Conservation (phyloP, 805 yeast genomes). For the Dipodascus albidus region DNA sequence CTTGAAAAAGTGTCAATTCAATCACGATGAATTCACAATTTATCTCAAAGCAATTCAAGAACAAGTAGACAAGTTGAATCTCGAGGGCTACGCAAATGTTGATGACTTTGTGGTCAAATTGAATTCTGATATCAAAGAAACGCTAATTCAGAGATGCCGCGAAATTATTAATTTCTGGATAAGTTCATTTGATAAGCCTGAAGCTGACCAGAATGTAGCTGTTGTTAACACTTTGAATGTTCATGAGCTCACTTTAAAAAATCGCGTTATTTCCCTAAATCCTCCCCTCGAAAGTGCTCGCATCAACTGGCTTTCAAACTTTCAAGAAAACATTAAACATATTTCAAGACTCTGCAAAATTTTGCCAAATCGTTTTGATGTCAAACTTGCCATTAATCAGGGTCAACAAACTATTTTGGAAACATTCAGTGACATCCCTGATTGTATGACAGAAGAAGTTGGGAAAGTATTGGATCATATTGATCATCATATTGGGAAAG, state of each 20-base stretch:
- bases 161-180: conserved; percentile 17
- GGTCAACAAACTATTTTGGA: neutral
- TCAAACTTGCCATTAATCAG: conserved; percentile 3
- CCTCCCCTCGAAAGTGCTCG: conserved; percentile 21
- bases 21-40: conserved; percentile 10
- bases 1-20: conserved; percentile 23
- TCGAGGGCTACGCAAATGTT: conserved; percentile 30
- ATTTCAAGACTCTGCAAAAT: conserved; percentile 11
- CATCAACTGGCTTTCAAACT: conserved; percentile 11
- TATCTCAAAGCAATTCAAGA: conserved; percentile 26
- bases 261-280: conserved; percentile 18
- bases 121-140: conserved; percentile 24
- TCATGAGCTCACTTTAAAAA: conserved; percentile 19
- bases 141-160: conserved; percentile 23
- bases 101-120: conserved; percentile 23
- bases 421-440: conserved; percentile 9
- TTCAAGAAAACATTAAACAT: conserved; percentile 12
- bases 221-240: conserved; percentile 6
- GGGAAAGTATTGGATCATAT: conserved; percentile 20
- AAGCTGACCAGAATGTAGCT: conserved; percentile 3
- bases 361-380: conserved; percentile 10
- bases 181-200: conserved; percentile 6
- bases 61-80: conserved; percentile 25
- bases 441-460: conserved; percentile 12
- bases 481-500: conserved; percentile 24